Evolutionary conservation across 2,329 filamentous ascomycete species (phyloP).

Genomic region (Sporothrix schenckii): DNA sequence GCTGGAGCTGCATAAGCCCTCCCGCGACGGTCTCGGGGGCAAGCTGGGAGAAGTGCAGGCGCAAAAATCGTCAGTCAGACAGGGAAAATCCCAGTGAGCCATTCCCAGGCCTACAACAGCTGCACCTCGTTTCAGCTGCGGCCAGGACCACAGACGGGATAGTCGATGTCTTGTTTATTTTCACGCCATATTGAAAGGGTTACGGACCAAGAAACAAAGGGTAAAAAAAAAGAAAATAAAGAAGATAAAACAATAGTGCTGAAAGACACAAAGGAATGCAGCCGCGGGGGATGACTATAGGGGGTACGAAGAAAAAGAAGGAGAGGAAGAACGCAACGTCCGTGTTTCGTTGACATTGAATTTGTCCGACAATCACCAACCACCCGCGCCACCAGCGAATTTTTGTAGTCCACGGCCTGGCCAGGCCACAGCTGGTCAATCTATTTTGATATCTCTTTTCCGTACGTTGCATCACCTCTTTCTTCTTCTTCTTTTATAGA

Average conservation of each 20-base stretch:
- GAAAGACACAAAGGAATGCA: slow-evolving; percentile 7
- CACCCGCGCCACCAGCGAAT: slow-evolving; percentile 18
- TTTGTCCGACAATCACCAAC: slow-evolving; percentile 22
- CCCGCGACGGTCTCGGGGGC: background rate
- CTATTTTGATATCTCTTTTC: background rate
- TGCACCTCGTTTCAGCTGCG: background rate
- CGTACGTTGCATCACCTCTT: background rate
- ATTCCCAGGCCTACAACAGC: background rate
- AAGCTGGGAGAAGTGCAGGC: background rate
- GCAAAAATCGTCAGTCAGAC: background rate
- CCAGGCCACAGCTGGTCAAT: background rate
- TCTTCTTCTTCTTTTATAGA: background rate
- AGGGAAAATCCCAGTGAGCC: background rate
- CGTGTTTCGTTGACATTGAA: slow-evolving; percentile 28
- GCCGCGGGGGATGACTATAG: background rate
- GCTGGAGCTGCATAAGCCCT: slow-evolving; percentile 10
- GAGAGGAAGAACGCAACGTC: background rate
- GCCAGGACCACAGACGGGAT: slow-evolving; percentile 1
- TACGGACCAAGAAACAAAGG: background rate
- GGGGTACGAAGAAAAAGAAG: background rate
- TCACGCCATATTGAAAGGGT: background rate
- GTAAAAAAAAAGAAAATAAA: background rate
- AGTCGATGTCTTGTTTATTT: background rate
- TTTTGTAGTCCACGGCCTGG: background rate
- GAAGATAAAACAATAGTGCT: background rate